Percentiles rank a stretch among this genome's conserved stretches.
phyloP scores from a whole-genome alignment of 257 asterid species.

The Primulina tabacum region DNA sequence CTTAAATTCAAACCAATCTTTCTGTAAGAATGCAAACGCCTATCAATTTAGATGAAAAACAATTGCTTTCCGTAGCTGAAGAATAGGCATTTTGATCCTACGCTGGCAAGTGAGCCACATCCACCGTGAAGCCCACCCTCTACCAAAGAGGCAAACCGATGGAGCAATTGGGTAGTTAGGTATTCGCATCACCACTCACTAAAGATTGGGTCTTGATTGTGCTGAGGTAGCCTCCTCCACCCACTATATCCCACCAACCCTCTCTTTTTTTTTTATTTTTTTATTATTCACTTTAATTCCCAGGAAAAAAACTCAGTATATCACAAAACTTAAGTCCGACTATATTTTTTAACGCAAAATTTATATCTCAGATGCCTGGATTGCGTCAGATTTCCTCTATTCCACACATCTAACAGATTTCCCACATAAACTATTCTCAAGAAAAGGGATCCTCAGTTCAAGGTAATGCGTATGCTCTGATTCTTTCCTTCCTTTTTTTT shows the following conservation, averaged over 20 bases:
- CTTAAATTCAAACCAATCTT: too few species aligned
- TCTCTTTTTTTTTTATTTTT: constrained; percentile 10
- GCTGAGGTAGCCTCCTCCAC: constrained; percentile 47
- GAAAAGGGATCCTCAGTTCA: neutral
- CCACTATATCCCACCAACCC: constrained; percentile 40
- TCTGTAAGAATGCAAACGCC: too few species aligned
- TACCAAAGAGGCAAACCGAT: neutral
- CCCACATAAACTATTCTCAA: neutral
- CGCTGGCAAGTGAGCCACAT: too few species aligned
- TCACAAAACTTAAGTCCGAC: neutral
- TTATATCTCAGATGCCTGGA: neutral
- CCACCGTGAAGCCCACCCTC: neutral
- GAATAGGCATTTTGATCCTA: too few species aligned
- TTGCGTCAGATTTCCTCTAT: neutral
- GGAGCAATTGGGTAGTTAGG: neutral
- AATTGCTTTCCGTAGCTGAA: too few species aligned
- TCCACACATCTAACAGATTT: neutral
- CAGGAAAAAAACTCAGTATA: neutral
- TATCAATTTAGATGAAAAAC: too few species aligned
- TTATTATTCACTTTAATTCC: neutral
- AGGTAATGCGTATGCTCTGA: neutral
- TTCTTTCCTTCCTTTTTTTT: neutral
- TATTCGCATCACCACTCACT: constrained; percentile 35
- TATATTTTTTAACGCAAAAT: neutral
- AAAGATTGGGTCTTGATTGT: constrained; percentile 31